Evolutionary conservation across 2,329 filamentous ascomycete genomes (phyloP).

Genomic region (Colletotrichum tanaceti): DNA sequence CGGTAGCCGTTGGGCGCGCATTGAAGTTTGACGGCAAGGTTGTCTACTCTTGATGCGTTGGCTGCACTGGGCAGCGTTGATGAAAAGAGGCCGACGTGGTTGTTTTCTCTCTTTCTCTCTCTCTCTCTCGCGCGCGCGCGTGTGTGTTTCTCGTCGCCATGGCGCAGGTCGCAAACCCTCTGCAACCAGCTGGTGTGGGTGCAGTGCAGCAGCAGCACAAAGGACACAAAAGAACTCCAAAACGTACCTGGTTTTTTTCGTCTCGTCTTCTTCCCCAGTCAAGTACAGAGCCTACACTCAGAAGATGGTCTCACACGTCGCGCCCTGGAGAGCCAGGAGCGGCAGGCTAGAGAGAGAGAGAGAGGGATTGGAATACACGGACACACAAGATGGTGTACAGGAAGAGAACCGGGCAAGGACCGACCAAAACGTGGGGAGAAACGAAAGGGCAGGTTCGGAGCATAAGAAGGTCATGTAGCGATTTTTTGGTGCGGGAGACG

Average conservation of each 20-base stretch:
- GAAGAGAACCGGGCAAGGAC: conserved; percentile 49
- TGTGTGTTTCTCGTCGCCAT: conserved; percentile 23
- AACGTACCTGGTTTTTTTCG: conserved; percentile 26
- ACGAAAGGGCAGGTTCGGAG: conserved; percentile 28
- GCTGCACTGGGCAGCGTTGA: not conserved
- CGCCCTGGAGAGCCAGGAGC: conserved; percentile 61
- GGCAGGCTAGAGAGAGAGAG: conserved; percentile 51
- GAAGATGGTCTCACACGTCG: conserved; percentile 51
- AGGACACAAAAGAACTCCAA: conserved; percentile 11
- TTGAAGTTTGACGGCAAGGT: conserved; percentile 3
- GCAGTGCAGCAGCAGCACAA: conserved; percentile 1
- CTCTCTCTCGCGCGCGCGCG: not conserved
- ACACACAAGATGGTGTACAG: conserved; percentile 44
- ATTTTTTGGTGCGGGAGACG: conserved; percentile 35
- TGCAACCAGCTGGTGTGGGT: conserved; percentile 7
- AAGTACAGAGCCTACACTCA: conserved; percentile 37
- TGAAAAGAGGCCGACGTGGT: not conserved
- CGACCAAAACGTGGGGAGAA: conserved; percentile 37
- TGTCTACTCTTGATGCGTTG: not conserved
- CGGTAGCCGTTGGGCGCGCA: conserved; percentile 30
- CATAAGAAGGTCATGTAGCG: conserved; percentile 39
- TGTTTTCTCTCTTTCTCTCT: not conserved
- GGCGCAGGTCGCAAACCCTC: conserved; percentile 23
- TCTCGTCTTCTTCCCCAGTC: conserved; percentile 19
- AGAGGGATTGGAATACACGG: conserved; percentile 46